Evolutionary conservation across 1,284 basidiomycete species (phyloP).

Genomic region (Fomitopsis palustris): DNA sequence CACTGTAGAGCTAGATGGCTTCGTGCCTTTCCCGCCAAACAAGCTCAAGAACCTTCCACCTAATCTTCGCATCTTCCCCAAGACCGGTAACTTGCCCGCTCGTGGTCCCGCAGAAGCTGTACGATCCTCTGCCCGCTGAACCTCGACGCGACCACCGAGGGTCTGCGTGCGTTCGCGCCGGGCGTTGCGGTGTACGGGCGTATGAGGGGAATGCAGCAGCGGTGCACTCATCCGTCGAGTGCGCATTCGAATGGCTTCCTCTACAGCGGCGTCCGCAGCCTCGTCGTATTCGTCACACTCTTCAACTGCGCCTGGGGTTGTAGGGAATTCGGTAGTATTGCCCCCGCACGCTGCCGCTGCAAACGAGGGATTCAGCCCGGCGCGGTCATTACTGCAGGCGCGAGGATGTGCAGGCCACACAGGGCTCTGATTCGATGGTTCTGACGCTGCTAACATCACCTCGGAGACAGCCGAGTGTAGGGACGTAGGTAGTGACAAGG

Average conservation of each 20-base stretch:
- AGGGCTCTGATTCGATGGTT: not conserved
- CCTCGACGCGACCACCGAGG: constrained; percentile 18
- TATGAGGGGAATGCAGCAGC: not conserved
- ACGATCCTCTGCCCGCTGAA: constrained; percentile 8
- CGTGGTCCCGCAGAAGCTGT: not conserved
- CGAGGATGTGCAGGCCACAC: not conserved
- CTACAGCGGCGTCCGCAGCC: not conserved
- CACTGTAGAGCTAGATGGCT: not conserved
- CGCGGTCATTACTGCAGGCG: constrained; percentile 5
- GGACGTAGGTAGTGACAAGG: constrained; percentile 23
- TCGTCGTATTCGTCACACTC: constrained; percentile 1
- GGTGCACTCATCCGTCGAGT: constrained; percentile 2
- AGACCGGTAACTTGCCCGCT: constrained; percentile 6
- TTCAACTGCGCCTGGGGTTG: not conserved
- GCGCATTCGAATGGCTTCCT: constrained; percentile 2
- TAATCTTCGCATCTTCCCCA: constrained; percentile 22
- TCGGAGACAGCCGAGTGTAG: constrained; percentile 13
- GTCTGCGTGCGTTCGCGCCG: constrained; percentile 4
- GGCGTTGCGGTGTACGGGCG: not conserved
- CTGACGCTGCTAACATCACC: not conserved
- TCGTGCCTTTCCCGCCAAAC: constrained; percentile 13
- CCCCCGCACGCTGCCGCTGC: not conserved
- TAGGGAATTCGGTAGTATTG: not conserved
- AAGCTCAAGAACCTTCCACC: constrained; percentile 27
- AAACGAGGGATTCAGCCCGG: constrained; percentile 4